phyloP scores from a whole-genome alignment of 164 flowering plant genomes.

The Hamamelis virginiana region DNA sequence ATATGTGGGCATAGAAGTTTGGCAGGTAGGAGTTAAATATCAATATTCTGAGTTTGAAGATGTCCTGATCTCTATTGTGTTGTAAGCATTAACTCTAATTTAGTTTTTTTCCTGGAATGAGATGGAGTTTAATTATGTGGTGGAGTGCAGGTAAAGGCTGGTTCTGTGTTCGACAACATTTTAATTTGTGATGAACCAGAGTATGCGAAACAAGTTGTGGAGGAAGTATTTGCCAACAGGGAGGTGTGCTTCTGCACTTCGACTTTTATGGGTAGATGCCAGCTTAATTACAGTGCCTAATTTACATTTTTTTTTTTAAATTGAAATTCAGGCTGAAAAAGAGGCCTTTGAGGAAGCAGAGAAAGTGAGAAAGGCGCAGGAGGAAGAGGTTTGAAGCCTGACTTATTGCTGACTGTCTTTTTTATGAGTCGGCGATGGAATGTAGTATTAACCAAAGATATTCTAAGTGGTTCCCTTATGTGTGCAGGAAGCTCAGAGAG shows the following conservation, averaged over 20 bases:
- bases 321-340: slow-evolving; percentile 56
- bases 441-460: too few species aligned
- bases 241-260: slow-evolving; percentile 34
- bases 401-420: too few species aligned
- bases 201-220: slow-evolving; percentile 57
- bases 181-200: slow-evolving; percentile 72
- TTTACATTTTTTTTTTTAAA: not conserved
- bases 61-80: not conserved
- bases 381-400: slow-evolving; percentile 53
- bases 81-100: not conserved
- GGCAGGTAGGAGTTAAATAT: slow-evolving; percentile 36
- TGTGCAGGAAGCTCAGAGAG: slow-evolving; percentile 45
- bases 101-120: not conserved
- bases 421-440: too few species aligned
- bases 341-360: slow-evolving; percentile 89
- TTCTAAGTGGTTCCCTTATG: not conserved
- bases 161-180: slow-evolving; percentile 70
- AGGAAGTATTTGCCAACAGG: slow-evolving; percentile 41
- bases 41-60: not conserved
- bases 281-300: too few species aligned
- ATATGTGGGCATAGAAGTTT: slow-evolving; percentile 50
- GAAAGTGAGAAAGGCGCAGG: slow-evolving; percentile 65
- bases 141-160: slow-evolving; percentile 79
- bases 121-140: not conserved
- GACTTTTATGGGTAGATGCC: too few species aligned